Conservation (phyloP, 163 green algal species). For the Scenedesmus sp. region DNA sequence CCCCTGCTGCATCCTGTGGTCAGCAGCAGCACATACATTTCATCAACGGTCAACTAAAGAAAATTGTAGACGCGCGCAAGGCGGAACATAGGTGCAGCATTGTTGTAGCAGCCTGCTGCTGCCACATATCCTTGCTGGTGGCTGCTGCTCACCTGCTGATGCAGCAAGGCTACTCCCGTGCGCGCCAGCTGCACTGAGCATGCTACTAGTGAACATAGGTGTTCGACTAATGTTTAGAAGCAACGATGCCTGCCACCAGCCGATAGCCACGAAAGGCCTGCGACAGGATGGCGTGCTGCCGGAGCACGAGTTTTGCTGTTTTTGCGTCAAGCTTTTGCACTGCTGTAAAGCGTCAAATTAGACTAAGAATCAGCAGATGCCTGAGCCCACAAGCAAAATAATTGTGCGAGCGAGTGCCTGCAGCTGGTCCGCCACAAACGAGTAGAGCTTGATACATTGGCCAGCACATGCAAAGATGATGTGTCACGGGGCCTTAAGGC, state of each 20-base stretch:
- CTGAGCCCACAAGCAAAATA: neutral
- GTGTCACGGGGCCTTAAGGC: neutral
- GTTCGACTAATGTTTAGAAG: neutral
- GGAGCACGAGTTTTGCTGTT: neutral
- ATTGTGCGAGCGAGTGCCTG: neutral
- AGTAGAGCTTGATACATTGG: neutral
- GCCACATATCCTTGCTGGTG: slow-evolving; percentile 4
- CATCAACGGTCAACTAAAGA: neutral
- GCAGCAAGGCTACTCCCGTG: neutral
- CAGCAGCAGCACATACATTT: neutral
- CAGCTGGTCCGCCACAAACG: neutral
- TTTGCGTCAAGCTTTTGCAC: neutral
- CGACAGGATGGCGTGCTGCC: neutral
- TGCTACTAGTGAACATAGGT: neutral
- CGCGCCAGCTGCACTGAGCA: neutral
- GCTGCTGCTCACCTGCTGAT: slow-evolving; percentile 8
- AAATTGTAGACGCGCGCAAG: neutral
- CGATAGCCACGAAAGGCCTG: neutral
- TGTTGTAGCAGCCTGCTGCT: neutral
- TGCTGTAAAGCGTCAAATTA: too few species aligned
- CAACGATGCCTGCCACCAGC: neutral
- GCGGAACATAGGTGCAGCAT: neutral
- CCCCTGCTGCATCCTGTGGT: neutral
- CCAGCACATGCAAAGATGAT: neutral
- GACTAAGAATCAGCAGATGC: neutral